Conservation (phyloP, 257 asterid genomes). For the Gynochthodes officinalis region DNA sequence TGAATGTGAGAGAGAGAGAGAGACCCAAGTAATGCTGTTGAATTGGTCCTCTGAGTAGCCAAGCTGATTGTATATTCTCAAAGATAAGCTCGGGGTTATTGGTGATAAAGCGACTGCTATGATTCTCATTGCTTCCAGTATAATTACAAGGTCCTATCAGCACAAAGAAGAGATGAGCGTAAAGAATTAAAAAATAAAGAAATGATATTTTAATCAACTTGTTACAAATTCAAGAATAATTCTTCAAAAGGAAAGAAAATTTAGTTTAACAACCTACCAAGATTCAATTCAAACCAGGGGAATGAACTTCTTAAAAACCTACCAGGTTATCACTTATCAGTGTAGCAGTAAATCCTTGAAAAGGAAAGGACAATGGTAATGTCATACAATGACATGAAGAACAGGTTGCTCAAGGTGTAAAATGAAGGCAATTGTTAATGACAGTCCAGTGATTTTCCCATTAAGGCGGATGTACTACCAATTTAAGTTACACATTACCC, state of each 20-base stretch:
- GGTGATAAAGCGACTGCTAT: constrained; percentile 81
- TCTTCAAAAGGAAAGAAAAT: not conserved
- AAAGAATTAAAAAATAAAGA: not conserved
- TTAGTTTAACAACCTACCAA: not conserved
- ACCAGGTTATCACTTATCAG: not conserved
- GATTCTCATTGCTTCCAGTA: constrained; percentile 77
- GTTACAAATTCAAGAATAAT: not conserved
- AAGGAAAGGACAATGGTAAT: not conserved
- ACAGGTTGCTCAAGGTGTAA: not conserved
- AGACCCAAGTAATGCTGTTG: constrained; percentile 67
- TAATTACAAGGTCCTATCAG: constrained; percentile 68
- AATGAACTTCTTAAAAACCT: not conserved
- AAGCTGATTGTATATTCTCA: constrained; percentile 76
- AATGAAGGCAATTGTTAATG: not conserved
- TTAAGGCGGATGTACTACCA: not conserved
- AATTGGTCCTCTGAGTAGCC: constrained; percentile 82
- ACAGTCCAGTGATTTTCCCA: not conserved
- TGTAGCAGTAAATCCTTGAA: not conserved
- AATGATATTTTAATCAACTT: not conserved
- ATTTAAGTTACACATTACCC: not conserved
- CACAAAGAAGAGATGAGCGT: constrained; percentile 3
- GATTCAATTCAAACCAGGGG: not conserved
- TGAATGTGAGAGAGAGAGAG: constrained; percentile 31
- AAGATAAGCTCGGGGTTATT: constrained; percentile 66
- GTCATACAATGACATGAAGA: not conserved